Conservation (phyloP, 23 red algal species). For the Gracilaria gracilis region DNA sequence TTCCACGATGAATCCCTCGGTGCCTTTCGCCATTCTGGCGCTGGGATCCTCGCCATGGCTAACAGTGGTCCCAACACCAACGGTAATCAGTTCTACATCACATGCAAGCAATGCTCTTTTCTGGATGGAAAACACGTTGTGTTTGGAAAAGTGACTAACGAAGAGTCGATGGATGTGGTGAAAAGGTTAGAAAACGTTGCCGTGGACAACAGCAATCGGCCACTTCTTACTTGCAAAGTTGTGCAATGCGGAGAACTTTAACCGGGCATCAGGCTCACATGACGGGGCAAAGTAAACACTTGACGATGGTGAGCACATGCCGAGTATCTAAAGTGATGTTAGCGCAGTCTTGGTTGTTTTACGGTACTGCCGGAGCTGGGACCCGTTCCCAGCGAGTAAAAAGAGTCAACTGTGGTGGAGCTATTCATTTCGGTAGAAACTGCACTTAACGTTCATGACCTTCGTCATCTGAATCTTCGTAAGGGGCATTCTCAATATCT, state of each 20-base stretch:
- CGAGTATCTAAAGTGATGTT: constrained; percentile 30
- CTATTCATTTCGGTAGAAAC: neutral
- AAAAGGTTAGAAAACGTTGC: constrained; percentile 48
- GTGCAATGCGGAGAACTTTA: constrained; percentile 62
- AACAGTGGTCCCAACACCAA: constrained; percentile 94
- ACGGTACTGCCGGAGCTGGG: constrained; percentile 26
- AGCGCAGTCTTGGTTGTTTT: constrained; percentile 42
- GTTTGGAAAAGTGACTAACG: constrained; percentile 77
- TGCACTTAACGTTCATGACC: constrained; percentile 54
- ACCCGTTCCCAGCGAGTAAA: constrained; percentile 5
- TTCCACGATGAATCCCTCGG: constrained; percentile 82
- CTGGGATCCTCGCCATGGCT: constrained; percentile 93
- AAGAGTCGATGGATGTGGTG: constrained; percentile 48
- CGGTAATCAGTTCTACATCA: constrained; percentile 86
- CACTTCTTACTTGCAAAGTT: constrained; percentile 26
- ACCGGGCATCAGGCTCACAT: neutral
- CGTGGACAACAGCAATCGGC: constrained; percentile 38
- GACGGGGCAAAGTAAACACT: neutral
- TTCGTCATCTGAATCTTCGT: constrained; percentile 60
- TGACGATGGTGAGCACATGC: neutral
- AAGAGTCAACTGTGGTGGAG: neutral
- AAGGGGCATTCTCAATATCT: constrained; percentile 64
- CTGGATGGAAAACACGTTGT: constrained; percentile 89
- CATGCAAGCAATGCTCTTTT: constrained; percentile 65
- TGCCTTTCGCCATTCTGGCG: constrained; percentile 84